Conservation (phyloP, 2,329 filamentous ascomycete species). For the Fusarium sororula region DNA sequence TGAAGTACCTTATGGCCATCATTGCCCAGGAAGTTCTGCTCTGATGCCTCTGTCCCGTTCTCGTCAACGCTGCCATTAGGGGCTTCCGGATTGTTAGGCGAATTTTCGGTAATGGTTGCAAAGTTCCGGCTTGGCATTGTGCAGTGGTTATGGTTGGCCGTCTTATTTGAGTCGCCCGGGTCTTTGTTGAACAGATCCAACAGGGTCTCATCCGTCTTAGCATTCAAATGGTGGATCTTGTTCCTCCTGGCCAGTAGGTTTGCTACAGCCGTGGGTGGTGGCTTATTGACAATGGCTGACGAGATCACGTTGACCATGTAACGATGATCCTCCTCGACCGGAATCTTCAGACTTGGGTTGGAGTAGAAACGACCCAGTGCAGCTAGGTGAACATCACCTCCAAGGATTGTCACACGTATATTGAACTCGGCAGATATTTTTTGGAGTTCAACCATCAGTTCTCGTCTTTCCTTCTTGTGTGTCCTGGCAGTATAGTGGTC, state of each 20-base stretch:
- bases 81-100: constrained; percentile 60
- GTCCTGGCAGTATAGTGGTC: constrained; percentile 95
- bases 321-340: constrained; percentile 83
- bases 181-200: constrained; percentile 93
- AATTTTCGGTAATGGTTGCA: constrained; percentile 89
- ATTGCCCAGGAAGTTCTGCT: constrained; percentile 54
- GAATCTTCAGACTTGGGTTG: constrained; percentile 79
- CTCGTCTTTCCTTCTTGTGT: constrained; percentile 87
- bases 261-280: constrained; percentile 85
- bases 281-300: constrained; percentile 95
- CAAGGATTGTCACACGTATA: constrained; percentile 88
- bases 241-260: constrained; percentile 92
- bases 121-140: constrained; percentile 96
- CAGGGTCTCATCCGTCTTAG: constrained; percentile 88
- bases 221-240: constrained; percentile 76
- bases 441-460: constrained; percentile 83
- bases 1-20: constrained; percentile 79
- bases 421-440: constrained; percentile 85
- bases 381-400: constrained; percentile 92
- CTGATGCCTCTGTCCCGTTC: constrained; percentile 25
- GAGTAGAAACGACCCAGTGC: constrained; percentile 95
- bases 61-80: constrained; percentile 38
- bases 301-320: constrained; percentile 97
- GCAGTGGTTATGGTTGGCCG: constrained; percentile 77
- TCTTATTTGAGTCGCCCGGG: constrained; percentile 80